A percentile compares a stretch with the other conserved stretches of the same genome.
These are phyloP conservation scores for Erysimum cheiri DNA, from an alignment of 441 rosid genomes.

Conservation along the genomic window DNA sequence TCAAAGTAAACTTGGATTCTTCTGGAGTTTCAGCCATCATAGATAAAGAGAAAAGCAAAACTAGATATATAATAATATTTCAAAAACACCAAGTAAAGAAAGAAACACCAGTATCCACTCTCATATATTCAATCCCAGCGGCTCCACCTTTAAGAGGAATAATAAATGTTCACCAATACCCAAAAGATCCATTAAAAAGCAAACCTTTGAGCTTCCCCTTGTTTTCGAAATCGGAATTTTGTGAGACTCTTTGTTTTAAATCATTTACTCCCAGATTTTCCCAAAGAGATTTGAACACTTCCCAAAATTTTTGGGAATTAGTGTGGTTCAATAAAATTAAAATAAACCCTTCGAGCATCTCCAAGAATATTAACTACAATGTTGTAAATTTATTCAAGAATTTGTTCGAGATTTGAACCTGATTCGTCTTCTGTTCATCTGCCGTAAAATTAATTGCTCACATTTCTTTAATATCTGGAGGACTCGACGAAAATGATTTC, in stretches of 20 bases:
- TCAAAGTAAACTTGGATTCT: conserved; percentile 17
- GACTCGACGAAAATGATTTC: too few species aligned
- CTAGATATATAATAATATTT: too few species aligned
- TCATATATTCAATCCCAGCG: background rate
- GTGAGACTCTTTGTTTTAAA: too few species aligned
- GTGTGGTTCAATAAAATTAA: too few species aligned
- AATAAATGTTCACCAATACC: background rate
- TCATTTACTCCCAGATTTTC: background rate
- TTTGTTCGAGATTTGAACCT: too few species aligned
- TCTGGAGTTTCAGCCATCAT: conserved; percentile 8
- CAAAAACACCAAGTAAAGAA: background rate
- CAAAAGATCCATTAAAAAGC: background rate
- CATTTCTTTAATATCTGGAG: too few species aligned
- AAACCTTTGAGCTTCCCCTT: background rate
- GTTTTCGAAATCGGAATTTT: background rate
- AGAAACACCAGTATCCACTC: background rate
- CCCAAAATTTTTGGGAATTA: too few species aligned
- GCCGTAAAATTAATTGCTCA: too few species aligned
- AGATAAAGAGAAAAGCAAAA: background rate
- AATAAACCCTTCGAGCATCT: too few species aligned
- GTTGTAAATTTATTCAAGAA: too few species aligned
- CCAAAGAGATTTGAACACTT: background rate
- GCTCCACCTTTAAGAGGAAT: background rate
- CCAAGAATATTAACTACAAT: too few species aligned
- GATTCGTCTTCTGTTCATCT: too few species aligned